A percentile compares a stretch with the other conserved stretches of the same genome.
Conservation (phyloP, 305 asterid genomes). For the Fraxinus albicans region DNA sequence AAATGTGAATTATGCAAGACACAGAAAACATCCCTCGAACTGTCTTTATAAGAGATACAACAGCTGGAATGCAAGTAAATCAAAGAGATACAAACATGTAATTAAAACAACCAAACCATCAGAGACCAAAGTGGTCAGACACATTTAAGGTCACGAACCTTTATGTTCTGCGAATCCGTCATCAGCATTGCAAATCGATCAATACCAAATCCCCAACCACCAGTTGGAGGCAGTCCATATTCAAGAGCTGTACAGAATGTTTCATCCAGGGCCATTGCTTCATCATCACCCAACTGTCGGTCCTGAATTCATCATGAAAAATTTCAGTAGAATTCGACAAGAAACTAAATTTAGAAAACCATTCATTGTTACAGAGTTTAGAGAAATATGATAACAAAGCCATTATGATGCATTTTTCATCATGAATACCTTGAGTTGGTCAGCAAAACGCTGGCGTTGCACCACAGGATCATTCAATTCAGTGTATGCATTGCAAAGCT, state of each 20-base stretch:
- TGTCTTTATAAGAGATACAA: background rate
- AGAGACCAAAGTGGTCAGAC: background rate
- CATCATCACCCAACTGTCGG: conserved; percentile 93
- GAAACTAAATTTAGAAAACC: background rate
- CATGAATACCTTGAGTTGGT: conserved; percentile 78
- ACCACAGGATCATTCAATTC: conserved; percentile 92
- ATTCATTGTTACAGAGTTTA: background rate
- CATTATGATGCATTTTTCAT: background rate
- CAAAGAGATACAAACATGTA: background rate
- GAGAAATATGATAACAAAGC: background rate
- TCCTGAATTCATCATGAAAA: conserved; percentile 45
- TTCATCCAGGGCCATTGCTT: conserved; percentile 93
- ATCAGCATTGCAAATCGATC: conserved; percentile 80
- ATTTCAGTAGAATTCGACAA: background rate
- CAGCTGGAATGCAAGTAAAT: background rate
- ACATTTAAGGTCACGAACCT: conserved; percentile 40
- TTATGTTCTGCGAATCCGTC: conserved; percentile 91
- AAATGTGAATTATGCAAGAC: background rate
- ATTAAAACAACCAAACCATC: background rate
- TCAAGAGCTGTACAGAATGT: conserved; percentile 84
- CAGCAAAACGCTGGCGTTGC: conserved; percentile 89
- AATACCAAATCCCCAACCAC: conserved; percentile 94
- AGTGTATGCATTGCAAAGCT: conserved; percentile 92
- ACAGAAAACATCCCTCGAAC: background rate
- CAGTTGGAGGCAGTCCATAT: conserved; percentile 92